Evolutionary conservation across 352 stramenopile genomes (phyloP), one percentile per base, ranked within the genome.

Genomic region (Phytophthora sansomeana): DNA sequence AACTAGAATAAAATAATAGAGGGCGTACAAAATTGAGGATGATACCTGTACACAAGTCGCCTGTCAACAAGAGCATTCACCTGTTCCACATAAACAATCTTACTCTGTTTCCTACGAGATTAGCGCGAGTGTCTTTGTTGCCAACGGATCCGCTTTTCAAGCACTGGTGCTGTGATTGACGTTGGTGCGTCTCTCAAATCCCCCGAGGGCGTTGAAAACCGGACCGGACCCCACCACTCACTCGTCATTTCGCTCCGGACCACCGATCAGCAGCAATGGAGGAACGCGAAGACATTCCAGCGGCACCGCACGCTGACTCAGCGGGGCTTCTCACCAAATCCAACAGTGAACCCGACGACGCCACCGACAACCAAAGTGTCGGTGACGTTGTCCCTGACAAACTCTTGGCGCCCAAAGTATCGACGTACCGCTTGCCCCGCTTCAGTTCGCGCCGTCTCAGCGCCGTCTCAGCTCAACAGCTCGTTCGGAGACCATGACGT

Each of bases 401-500:
- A 8, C 52, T 74, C 9, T 42, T 77, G 48, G 47, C 46, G 38
- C 48, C 63, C 3, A 54, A 72, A 16, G 42, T 71, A 6, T 68
- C 69, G 9, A 68, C 58, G 1, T 74, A 71, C 38, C 63, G 69
- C 33, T 55, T 77, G 10, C 69, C 69, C 24, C 69, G 69, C 49
- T 77, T 77, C 63, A 69, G 35, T 13, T 77, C 69, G 4, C 69
- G 69, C 14, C 69, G 69, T 14, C 35, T 62, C 10, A 77, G 55
- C 33, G 62, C 50, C n/a, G n/a, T n/a, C n/a, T n/a, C n/a, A n/a
- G n/a, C n/a, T n/a, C 55, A 39, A 42, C 19, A 63, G 62, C 17
- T 65, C 62, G 3, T 61, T 63, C 8, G 63, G 58, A 3, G 58
- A 63, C 21, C 16, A 65, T 7, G 43, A 66, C 8, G 17, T 24